Conservation (phyloP, 2,329 filamentous ascomycete species). For the Penicillium nordicum region DNA sequence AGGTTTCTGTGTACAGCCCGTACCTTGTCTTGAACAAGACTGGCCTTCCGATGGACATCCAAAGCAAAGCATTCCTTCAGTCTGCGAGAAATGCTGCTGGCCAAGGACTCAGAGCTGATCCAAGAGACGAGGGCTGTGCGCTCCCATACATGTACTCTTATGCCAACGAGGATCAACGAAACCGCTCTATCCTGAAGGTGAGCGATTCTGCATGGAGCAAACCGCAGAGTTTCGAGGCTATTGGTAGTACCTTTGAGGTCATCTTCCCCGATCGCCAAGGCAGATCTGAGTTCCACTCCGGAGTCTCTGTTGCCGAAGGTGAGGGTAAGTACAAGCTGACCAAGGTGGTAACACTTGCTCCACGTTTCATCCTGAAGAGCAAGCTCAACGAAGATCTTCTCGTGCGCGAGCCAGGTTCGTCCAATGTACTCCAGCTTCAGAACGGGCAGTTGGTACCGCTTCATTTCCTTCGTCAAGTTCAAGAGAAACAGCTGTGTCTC, state of each 20-base stretch:
- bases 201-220: conserved; percentile 95
- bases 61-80: conserved; percentile 84
- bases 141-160: conserved; percentile 96
- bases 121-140: conserved; percentile 56
- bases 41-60: conserved; percentile 79
- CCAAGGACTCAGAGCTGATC: conserved; percentile 61
- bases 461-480: conserved; percentile 80
- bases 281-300: conserved; percentile 81
- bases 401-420: conserved; percentile 87
- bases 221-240: conserved; percentile 95
- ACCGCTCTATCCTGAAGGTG: conserved; percentile 81
- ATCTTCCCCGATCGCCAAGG: conserved; percentile 70
- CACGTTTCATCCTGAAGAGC: conserved; percentile 91
- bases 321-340: conserved; percentile 98
- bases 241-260: conserved; percentile 88
- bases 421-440: conserved; percentile 74
- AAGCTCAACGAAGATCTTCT: conserved; percentile 84
- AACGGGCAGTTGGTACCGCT: conserved; percentile 78
- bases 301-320: conserved; percentile 82
- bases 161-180: conserved; percentile 81
- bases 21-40: conserved; percentile 96
- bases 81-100: conserved; percentile 79
- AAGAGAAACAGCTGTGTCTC: conserved; percentile 83
- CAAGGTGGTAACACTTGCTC: conserved; percentile 89
- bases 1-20: conserved; percentile 89